phyloP scores from a whole-genome alignment of 2,329 filamentous ascomycete species.

The Grosmannia huntii region DNA sequence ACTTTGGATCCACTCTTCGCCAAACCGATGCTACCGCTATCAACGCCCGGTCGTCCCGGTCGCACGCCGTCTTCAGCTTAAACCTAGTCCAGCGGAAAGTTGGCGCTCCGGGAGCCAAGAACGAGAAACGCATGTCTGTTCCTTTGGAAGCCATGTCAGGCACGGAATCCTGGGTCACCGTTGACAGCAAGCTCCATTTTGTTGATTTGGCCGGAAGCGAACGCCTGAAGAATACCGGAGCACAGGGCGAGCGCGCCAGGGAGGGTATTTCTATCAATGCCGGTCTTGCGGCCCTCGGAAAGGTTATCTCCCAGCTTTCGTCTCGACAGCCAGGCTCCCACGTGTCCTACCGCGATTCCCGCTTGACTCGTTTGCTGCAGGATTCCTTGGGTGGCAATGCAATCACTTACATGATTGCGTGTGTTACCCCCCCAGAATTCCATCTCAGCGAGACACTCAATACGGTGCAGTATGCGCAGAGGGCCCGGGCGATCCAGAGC shows the following conservation, averaged over 20 bases:
- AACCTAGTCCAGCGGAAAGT: constrained; percentile 80
- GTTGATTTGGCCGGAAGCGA: constrained; percentile 96
- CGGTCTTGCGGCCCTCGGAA: constrained; percentile 84
- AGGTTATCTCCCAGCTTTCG: constrained; percentile 95
- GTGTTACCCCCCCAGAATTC: constrained; percentile 92
- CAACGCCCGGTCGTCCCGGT: constrained; percentile 94
- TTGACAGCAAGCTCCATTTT: constrained; percentile 97
- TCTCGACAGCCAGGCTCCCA: constrained; percentile 77
- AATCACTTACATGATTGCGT: constrained; percentile 99
- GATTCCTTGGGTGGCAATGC: constrained; percentile 94
- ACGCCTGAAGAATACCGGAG: constrained; percentile 90
- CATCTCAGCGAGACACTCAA: constrained; percentile 96
- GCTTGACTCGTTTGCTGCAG: constrained; percentile 84
- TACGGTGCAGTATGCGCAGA: constrained; percentile 92
- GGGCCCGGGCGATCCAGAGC: constrained; percentile 90
- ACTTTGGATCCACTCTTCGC: constrained; percentile 84
- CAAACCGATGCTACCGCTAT: constrained; percentile 96
- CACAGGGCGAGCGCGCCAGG: constrained; percentile 83
- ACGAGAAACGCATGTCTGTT: constrained; percentile 78
- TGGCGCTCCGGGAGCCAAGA: constrained; percentile 35
- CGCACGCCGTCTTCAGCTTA: constrained; percentile 91
- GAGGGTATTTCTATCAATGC: constrained; percentile 98
- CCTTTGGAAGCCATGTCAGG: constrained; percentile 68
- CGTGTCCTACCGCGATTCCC: constrained; percentile 97
- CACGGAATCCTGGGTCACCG: constrained; percentile 60